A percentile compares a stretch with the other conserved stretches of the same genome.
phyloP scores from a whole-genome alignment of 2,329 filamentous ascomycete species.

The Aureobasidium subglaciale region DNA sequence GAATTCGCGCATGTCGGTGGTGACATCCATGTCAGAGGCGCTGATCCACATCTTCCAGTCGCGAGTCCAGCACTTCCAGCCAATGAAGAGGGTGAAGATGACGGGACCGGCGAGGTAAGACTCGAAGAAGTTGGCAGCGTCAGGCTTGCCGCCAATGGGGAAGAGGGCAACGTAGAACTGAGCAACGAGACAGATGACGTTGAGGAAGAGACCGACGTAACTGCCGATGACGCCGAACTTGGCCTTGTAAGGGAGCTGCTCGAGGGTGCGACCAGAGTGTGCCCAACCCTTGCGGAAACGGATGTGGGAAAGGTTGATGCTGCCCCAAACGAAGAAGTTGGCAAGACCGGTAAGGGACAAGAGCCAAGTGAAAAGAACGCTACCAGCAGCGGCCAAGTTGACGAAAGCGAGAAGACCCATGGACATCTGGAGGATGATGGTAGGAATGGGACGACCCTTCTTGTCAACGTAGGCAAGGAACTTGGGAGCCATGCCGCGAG shows the following conservation, averaged over 20 bases:
- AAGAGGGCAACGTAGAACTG: slow-evolving; percentile 25
- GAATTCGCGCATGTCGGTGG: slow-evolving; percentile 16
- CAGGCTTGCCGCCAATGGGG: slow-evolving; percentile 15
- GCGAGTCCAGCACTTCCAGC: slow-evolving; percentile 20
- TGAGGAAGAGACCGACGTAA: slow-evolving; percentile 51
- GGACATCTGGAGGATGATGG: slow-evolving; percentile 58
- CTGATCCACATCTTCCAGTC: slow-evolving; percentile 18
- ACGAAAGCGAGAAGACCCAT: slow-evolving; percentile 71
- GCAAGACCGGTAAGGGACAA: slow-evolving; percentile 63
- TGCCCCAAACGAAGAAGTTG: slow-evolving; percentile 69
- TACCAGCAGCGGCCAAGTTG: slow-evolving; percentile 51
- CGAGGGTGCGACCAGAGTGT: slow-evolving; percentile 52
- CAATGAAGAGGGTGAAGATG: slow-evolving; percentile 20
- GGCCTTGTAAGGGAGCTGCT: slow-evolving; percentile 56
- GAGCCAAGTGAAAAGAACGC: slow-evolving; percentile 66
- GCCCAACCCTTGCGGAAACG: slow-evolving; percentile 75
- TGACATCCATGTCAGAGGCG: slow-evolving; percentile 21
- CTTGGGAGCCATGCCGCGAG: slow-evolving; percentile 60
- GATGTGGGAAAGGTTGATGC: slow-evolving; percentile 80
- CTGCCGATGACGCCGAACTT: slow-evolving; percentile 54
- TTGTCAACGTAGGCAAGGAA: slow-evolving; percentile 76
- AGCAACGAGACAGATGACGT: slow-evolving; percentile 46
- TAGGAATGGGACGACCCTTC: slow-evolving; percentile 68
- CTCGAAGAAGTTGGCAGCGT: slow-evolving; percentile 19
- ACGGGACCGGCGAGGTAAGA: slow-evolving; percentile 21